A percentile compares a stretch with the other conserved stretches of the same genome.
phyloP scores from a whole-genome alignment of 1,139 yeast genomes.

The Taphrina flavorubra region DNA sequence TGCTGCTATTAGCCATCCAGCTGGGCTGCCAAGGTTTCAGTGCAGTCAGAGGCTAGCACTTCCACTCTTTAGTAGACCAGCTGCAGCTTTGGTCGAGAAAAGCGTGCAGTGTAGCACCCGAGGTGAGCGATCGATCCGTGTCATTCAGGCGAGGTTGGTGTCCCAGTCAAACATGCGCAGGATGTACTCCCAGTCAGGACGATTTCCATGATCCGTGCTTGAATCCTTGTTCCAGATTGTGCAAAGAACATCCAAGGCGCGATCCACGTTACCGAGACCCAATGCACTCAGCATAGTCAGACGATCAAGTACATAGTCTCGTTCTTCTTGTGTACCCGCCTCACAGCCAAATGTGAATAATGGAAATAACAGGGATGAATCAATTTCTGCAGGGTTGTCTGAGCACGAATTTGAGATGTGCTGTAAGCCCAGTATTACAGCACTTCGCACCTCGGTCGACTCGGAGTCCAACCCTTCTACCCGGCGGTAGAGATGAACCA shows the following conservation, averaged over 20 bases:
- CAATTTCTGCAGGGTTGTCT: neutral
- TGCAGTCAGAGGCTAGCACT: no score
- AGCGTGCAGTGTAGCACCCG: no score
- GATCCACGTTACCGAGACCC: conserved; percentile 26
- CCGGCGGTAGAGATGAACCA: conserved; percentile 23
- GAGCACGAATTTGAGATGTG: conserved; percentile 7
- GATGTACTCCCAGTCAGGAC: conserved; percentile 7
- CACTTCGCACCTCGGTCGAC: neutral
- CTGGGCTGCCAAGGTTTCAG: no score
- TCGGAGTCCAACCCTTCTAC: conserved; percentile 9
- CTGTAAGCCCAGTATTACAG: conserved; percentile 8
- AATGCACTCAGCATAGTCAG: conserved; percentile 7
- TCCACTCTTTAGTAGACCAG: no score
- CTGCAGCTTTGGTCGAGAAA: no score
- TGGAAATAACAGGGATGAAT: conserved; percentile 20
- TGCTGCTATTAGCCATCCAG: no score
- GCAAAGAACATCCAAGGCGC: conserved; percentile 17
- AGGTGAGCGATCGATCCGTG: no score
- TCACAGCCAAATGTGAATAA: conserved; percentile 27
- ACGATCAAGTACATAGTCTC: conserved; percentile 3
- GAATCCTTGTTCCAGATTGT: conserved; percentile 6
- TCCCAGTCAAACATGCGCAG: conserved; percentile 20
- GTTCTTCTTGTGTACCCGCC: neutral
- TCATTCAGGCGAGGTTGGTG: neutral
- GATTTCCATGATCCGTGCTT: neutral